Conservation (phyloP, 371 early-diverging fungal species). For the Lichtheimia ramosa region DNA sequence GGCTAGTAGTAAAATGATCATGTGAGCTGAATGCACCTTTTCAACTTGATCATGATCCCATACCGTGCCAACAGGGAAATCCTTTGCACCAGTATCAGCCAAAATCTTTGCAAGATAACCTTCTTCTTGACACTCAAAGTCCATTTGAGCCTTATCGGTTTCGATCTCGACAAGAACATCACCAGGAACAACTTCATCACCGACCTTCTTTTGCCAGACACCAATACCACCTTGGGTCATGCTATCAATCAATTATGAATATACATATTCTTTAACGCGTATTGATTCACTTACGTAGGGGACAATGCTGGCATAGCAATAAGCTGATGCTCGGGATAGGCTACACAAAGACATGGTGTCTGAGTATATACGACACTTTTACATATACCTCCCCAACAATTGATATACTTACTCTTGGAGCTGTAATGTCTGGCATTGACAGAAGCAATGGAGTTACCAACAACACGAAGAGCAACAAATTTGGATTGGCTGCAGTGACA, state of each 20-base stretch:
- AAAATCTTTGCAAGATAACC: slow-evolving; percentile 96
- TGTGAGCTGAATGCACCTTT: background rate
- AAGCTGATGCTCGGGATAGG: slow-evolving; percentile 85
- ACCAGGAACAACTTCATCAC: slow-evolving; percentile 90
- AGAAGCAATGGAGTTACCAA: slow-evolving; percentile 23
- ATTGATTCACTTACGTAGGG: slow-evolving; percentile 70
- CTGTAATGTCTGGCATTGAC: slow-evolving; percentile 55
- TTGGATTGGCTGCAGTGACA: slow-evolving; percentile 30
- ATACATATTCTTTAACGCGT: background rate
- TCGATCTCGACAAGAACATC: slow-evolving; percentile 98
- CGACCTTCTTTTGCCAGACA: slow-evolving; percentile 92
- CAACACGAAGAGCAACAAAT: slow-evolving; percentile 48
- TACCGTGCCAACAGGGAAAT: slow-evolving; percentile 75
- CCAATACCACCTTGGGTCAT: slow-evolving; percentile 98
- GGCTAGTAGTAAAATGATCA: slow-evolving; percentile 58
- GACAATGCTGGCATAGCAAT: slow-evolving; percentile 98
- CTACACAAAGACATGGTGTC: slow-evolving; percentile 24
- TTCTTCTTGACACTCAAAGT: slow-evolving; percentile 98
- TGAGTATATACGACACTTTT: too few species aligned
- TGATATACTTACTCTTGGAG: slow-evolving; percentile 54
- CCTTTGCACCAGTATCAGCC: slow-evolving; percentile 83
- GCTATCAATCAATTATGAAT: slow-evolving; percentile 11
- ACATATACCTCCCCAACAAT: background rate
- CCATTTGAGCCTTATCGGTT: slow-evolving; percentile 99
- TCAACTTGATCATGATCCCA: background rate